These are phyloP conservation scores for Elasticomyces elasticus DNA, from an alignment of 495 filamentous ascomycete species.

Conservation along the genomic window DNA sequence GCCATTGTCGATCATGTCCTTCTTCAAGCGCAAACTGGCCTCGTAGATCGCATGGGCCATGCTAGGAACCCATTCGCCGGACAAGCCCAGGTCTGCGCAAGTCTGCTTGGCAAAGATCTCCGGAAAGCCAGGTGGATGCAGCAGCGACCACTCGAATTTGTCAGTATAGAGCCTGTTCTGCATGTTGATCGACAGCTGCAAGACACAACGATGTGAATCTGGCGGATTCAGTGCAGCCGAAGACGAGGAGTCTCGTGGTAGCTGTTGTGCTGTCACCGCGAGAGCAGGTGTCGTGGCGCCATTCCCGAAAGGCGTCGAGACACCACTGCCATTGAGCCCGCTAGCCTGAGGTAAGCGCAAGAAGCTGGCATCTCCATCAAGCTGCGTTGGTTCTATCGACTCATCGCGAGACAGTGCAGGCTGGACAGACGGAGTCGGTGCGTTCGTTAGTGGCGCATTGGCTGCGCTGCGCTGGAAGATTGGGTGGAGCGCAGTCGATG, in stretches of 20 bases:
- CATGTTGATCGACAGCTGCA: conserved; percentile 85
- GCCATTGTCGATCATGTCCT: conserved; percentile 86
- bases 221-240: conserved; percentile 62
- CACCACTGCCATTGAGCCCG: conserved; percentile 19
- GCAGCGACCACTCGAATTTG: conserved; percentile 96
- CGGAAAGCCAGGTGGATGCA: conserved; percentile 82
- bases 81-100: conserved; percentile 79
- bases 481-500: conserved; percentile 85
- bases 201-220: conserved; percentile 84
- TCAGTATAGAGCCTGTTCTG: conserved; percentile 89
- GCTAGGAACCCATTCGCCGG: conserved; percentile 87
- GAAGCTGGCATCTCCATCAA: background rate
- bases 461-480: conserved; percentile 61
- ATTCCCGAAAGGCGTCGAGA: conserved; percentile 42
- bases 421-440: conserved; percentile 24
- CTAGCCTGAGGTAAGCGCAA: conserved; percentile 15
- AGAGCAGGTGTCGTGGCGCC: conserved; percentile 31
- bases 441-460: conserved; percentile 32
- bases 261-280: conserved; percentile 40
- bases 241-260: conserved; percentile 29
- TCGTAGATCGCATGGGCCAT: conserved; percentile 97
- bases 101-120: conserved; percentile 88
- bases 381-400: conserved; percentile 36
- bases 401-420: conserved; percentile 32
- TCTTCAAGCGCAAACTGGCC: conserved; percentile 83